Conservation (phyloP, 768 basidiomycete genomes). For the Russula brevipes region DNA sequence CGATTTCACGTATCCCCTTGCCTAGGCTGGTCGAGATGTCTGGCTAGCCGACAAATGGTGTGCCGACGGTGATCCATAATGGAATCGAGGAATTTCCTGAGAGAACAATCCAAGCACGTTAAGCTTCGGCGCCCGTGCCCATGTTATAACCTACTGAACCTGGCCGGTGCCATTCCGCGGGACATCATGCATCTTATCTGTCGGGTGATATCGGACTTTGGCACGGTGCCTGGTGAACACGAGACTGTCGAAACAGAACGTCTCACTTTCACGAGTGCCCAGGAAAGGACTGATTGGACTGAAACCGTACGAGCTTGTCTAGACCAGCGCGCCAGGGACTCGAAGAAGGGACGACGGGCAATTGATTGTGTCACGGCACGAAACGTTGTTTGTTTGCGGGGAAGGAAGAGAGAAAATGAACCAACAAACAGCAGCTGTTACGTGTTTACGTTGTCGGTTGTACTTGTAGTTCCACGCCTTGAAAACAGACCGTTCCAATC, state of each 20-base stretch:
- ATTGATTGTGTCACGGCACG: too few species aligned
- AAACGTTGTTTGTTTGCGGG: not conserved
- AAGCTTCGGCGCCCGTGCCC: too few species aligned
- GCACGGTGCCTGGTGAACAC: not conserved
- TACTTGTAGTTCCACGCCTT: not conserved
- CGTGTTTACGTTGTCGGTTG: too few species aligned
- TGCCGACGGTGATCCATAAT: not conserved
- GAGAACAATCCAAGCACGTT: not conserved
- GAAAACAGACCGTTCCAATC: not conserved
- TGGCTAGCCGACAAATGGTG: not conserved
- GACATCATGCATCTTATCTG: not conserved
- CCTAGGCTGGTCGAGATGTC: not conserved
- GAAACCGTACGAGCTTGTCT: not conserved
- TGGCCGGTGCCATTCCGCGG: not conserved
- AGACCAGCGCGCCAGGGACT: not conserved
- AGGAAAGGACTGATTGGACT: not conserved
- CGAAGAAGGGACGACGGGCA: too few species aligned
- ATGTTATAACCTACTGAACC: not conserved
- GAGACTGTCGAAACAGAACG: not conserved
- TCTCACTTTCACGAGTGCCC: too few species aligned
- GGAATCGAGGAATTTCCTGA: not conserved
- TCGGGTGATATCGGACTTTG: slow-evolving; percentile 19
- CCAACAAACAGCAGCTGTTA: too few species aligned
- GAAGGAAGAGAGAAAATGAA: too few species aligned
- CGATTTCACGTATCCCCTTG: not conserved